phyloP scores from a whole-genome alignment of 129 eudicot species.

The Lactuca sativa region DNA sequence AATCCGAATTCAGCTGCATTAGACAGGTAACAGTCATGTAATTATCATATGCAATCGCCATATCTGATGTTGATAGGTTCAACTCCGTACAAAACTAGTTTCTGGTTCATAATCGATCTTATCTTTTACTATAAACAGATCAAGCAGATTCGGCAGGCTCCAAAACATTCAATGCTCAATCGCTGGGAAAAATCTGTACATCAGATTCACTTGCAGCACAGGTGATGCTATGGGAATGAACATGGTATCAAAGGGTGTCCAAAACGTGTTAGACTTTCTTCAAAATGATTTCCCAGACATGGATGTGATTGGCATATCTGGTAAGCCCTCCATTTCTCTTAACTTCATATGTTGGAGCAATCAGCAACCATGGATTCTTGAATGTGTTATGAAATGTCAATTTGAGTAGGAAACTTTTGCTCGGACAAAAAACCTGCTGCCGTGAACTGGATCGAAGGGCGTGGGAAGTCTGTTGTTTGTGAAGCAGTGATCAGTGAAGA shows the following conservation, averaged over 20 bases:
- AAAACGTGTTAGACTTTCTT: constrained; percentile 72
- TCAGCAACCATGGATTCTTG: not conserved
- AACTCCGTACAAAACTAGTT: not conserved
- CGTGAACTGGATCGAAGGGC: constrained; percentile 76
- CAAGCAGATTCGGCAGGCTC: constrained; percentile 76
- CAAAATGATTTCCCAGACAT: constrained; percentile 68
- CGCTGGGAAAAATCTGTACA: constrained; percentile 71
- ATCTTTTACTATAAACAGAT: constrained; percentile 38
- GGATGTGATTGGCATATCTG: constrained; percentile 83
- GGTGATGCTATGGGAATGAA: constrained; percentile 94
- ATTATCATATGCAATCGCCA: constrained; percentile 20
- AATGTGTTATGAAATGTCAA: too few relatives aligned
- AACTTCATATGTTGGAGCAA: not conserved
- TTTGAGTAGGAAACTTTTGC: constrained; percentile 54
- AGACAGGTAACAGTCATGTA: not conserved
- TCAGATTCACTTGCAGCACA: constrained; percentile 73
- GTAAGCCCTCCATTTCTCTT: constrained; percentile 35
- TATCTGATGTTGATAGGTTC: constrained; percentile 23
- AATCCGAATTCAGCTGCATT: not conserved
- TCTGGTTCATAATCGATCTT: constrained; percentile 8
- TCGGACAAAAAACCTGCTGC: constrained; percentile 84
- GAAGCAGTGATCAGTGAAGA: constrained; percentile 65
- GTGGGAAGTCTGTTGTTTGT: constrained; percentile 79
- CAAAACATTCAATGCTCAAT: constrained; percentile 58
- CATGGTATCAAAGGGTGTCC: constrained; percentile 88